phyloP scores from a whole-genome alignment of 2,329 filamentous ascomycete genomes.

The Shiraia sp. region DNA sequence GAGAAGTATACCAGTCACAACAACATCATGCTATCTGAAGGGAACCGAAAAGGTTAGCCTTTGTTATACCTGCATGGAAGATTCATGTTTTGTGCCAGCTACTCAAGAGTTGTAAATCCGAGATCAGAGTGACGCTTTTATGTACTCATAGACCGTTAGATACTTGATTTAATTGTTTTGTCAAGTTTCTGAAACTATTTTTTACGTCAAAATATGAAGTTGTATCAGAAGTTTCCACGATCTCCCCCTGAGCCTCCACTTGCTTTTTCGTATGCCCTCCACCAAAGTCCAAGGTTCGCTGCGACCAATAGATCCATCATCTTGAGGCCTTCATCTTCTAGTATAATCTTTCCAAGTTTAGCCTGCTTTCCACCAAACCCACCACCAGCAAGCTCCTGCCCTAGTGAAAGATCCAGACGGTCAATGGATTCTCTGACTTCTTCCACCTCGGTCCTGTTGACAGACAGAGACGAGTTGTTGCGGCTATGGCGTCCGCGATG shows the following conservation, averaged over 20 bases:
- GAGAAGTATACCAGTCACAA: too few relatives aligned
- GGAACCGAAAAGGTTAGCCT: too few relatives aligned
- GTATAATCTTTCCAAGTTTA: constrained; percentile 90
- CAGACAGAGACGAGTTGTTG: constrained; percentile 33
- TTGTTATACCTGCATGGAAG: too few relatives aligned
- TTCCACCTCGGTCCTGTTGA: constrained; percentile 21
- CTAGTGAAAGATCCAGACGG: constrained; percentile 73
- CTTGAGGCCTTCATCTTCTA: constrained; percentile 87
- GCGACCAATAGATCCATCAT: constrained; percentile 94
- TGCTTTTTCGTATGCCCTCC: constrained; percentile 75
- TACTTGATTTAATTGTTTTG: too few relatives aligned
- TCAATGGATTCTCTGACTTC: constrained; percentile 43
- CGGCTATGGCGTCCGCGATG: constrained; percentile 33
- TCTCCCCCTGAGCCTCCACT: constrained; percentile 9
- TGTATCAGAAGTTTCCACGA: constrained; percentile 6
- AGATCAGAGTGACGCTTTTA: too few relatives aligned
- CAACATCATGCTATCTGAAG: too few relatives aligned
- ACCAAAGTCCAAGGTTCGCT: constrained; percentile 91
- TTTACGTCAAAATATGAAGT: not conserved
- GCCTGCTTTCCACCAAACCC: constrained; percentile 83
- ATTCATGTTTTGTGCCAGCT: too few relatives aligned
- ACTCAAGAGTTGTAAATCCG: too few relatives aligned
- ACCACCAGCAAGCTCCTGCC: constrained; percentile 81
- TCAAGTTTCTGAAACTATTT: too few relatives aligned
- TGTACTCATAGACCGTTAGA: too few relatives aligned